These are phyloP conservation scores for Rugonectria rugulosa DNA, from an alignment of 2,329 filamentous ascomycete species.

Conservation along the genomic window DNA sequence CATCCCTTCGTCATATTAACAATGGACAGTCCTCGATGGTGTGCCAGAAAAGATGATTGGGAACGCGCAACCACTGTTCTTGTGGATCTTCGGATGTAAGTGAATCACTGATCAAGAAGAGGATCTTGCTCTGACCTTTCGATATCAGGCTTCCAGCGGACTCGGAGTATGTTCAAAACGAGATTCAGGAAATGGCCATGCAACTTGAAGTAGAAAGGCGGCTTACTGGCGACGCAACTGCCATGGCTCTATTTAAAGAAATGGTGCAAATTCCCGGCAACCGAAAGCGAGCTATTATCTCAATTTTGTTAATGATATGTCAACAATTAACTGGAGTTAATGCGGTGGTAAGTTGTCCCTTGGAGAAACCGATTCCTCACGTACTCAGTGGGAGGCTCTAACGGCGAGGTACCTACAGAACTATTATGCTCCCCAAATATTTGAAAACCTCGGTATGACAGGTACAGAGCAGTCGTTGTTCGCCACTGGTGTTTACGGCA, in stretches of 20 bases:
- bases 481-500: conserved; percentile 76
- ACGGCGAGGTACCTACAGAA: too few species aligned
- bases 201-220: conserved; percentile 70
- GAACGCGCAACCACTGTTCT: conserved; percentile 67
- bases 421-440: conserved; percentile 76
- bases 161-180: conserved; percentile 63
- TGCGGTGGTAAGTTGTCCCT: conserved; percentile 33
- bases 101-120: background rate
- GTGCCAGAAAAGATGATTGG: conserved; percentile 73
- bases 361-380: too few species aligned
- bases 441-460: conserved; percentile 68
- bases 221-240: conserved; percentile 60
- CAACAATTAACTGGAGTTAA: conserved; percentile 76
- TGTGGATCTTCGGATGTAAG: conserved; percentile 54
- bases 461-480: conserved; percentile 68
- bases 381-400: too few species aligned
- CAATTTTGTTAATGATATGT: conserved; percentile 68
- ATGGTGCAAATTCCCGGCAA: conserved; percentile 69
- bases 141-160: conserved; percentile 55
- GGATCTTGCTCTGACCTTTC: background rate
- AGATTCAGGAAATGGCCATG: conserved; percentile 66
- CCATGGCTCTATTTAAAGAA: conserved; percentile 67
- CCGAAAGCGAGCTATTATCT: conserved; percentile 70
- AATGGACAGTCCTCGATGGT: conserved; percentile 67
- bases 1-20: conserved; percentile 9